Percentiles rank a stretch among this genome's conserved stretches.
Conservation (phyloP, 2,329 filamentous ascomycete species). For the Aureobasidium namibiae region DNA sequence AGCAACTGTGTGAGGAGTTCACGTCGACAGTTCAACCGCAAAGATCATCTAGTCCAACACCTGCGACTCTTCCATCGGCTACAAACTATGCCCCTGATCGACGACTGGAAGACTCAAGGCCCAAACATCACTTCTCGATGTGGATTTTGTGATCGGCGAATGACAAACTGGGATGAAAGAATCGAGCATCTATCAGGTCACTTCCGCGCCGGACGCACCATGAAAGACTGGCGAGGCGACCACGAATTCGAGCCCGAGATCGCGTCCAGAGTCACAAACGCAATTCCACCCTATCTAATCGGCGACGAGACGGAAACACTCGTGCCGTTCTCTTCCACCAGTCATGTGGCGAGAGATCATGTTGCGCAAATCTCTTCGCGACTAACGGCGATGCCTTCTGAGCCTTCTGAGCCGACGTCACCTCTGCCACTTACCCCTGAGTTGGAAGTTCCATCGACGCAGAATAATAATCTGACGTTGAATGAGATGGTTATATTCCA, state of each 20-base stretch:
- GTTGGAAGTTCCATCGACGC: neutral
- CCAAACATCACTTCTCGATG: constrained; percentile 47
- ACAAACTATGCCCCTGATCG: constrained; percentile 44
- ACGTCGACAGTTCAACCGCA: constrained; percentile 56
- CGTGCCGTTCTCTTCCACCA: constrained; percentile 37
- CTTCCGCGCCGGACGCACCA: constrained; percentile 45
- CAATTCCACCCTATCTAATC: constrained; percentile 45
- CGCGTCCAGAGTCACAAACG: constrained; percentile 39
- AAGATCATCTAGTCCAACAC: constrained; percentile 56
- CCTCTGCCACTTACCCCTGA: constrained; percentile 4
- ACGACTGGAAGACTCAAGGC: constrained; percentile 48
- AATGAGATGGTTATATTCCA: constrained; percentile 43
- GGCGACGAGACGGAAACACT: constrained; percentile 38
- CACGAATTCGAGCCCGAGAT: constrained; percentile 43
- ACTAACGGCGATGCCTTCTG: neutral
- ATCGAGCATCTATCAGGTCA: constrained; percentile 47
- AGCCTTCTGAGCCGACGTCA: neutral
- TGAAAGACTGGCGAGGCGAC: constrained; percentile 49
- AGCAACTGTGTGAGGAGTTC: constrained; percentile 59
- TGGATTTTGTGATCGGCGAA: constrained; percentile 43
- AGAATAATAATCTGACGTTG: constrained; percentile 20
- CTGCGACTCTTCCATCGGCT: constrained; percentile 51
- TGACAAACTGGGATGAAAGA: constrained; percentile 44
- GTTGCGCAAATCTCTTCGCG: neutral
- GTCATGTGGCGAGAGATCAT: neutral